phyloP scores from a whole-genome alignment of 2,329 filamentous ascomycete species.

The Emericellopsis atlantica region DNA sequence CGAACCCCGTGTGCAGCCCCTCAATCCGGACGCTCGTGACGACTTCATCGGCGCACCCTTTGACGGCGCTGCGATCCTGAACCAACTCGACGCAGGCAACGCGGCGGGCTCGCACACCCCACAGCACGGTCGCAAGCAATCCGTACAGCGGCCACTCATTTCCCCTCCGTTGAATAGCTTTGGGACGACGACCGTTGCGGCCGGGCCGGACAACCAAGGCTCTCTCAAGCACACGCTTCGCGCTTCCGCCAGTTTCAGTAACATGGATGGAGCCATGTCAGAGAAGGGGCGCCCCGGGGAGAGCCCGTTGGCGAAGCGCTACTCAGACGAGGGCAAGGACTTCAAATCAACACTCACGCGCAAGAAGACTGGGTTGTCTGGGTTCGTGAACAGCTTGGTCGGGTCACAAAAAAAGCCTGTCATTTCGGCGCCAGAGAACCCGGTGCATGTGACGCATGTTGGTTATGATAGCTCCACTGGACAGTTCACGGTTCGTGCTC shows the following conservation, averaged over 20 bases:
- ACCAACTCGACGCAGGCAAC: constrained; percentile 33
- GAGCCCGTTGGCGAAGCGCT: constrained; percentile 42
- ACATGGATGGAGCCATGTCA: constrained; percentile 23
- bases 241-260: constrained; percentile 44
- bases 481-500: constrained; percentile 75
- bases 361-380: constrained; percentile 83
- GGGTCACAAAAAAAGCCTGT: constrained; percentile 80
- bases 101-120: constrained; percentile 16
- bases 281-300: constrained; percentile 15
- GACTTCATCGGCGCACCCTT: constrained; percentile 54
- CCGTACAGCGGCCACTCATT: constrained; percentile 14
- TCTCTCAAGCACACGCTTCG: constrained; percentile 42
- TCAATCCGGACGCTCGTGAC: constrained; percentile 21
- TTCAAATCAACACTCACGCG: constrained; percentile 48
- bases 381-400: constrained; percentile 72
- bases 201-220: constrained; percentile 30
- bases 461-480: constrained; percentile 94
- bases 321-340: constrained; percentile 64
- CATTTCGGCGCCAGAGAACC: constrained; percentile 96
- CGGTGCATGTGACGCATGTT: constrained; percentile 94
- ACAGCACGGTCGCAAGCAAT: constrained; percentile 16
- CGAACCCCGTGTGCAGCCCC: constrained; percentile 13
- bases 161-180: constrained; percentile 30
- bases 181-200: constrained; percentile 10
- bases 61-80: constrained; percentile 49